These are phyloP conservation scores for Ramaria rubella DNA, from an alignment of 768 basidiomycete genomes.

Conservation along the genomic window DNA sequence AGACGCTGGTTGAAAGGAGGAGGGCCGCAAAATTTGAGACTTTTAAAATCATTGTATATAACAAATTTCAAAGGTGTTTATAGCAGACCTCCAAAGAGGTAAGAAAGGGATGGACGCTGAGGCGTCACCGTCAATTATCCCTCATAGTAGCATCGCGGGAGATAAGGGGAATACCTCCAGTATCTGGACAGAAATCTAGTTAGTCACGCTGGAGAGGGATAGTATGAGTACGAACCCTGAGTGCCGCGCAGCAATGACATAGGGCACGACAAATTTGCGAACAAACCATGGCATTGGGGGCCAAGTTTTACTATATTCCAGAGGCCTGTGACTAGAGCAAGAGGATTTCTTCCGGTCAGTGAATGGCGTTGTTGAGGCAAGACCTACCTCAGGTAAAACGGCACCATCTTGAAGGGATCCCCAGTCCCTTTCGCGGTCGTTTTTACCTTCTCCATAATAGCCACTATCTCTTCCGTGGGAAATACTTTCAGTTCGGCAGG, in stretches of 20 bases:
- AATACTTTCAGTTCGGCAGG: slow-evolving; percentile 27
- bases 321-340: slow-evolving; percentile 33
- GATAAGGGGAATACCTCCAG: too few relatives aligned
- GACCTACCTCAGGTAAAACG: slow-evolving; percentile 32
- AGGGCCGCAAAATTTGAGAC: too few relatives aligned
- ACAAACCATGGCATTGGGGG: slow-evolving; percentile 35
- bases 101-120: too few relatives aligned
- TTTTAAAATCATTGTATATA: too few relatives aligned
- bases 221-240: slow-evolving; percentile 30
- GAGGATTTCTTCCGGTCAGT: neutral
- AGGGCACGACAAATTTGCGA: slow-evolving; percentile 31
- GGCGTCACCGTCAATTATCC: too few relatives aligned
- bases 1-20: too few relatives aligned
- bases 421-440: slow-evolving; percentile 29
- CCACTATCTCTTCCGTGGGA: slow-evolving; percentile 22
- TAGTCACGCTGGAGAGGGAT: too few relatives aligned
- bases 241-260: slow-evolving; percentile 28
- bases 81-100: too few relatives aligned
- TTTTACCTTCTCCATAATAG: slow-evolving; percentile 23
- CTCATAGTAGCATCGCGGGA: too few relatives aligned
- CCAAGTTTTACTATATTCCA: slow-evolving; percentile 31
- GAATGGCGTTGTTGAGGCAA: neutral
- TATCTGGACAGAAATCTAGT: too few relatives aligned
- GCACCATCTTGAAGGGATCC: slow-evolving; percentile 28
- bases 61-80: too few relatives aligned